These are phyloP conservation scores for Saprolegnia diclina DNA, from an alignment of 352 stramenopile genomes.

Conservation along the genomic window DNA sequence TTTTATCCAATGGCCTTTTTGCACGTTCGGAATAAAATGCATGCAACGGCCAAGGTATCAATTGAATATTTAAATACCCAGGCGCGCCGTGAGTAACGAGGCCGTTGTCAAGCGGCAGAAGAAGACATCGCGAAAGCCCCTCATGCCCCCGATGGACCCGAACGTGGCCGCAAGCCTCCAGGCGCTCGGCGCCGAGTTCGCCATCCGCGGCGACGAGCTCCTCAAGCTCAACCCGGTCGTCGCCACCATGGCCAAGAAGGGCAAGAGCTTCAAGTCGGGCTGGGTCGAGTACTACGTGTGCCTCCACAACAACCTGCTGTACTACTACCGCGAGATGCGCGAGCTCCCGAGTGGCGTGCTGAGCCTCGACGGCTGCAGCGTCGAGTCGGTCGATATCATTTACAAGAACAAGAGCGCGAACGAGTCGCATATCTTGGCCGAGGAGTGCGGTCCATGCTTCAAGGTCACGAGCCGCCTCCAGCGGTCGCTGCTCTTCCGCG, in stretches of 20 bases:
- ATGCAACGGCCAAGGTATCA: background rate
- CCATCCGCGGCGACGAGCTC: slow-evolving; percentile 18
- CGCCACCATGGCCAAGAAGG: slow-evolving; percentile 31
- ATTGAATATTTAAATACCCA: background rate
- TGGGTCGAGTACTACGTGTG: slow-evolving; percentile 56
- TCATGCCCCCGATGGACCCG: background rate
- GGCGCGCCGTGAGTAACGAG: background rate
- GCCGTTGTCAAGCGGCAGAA: background rate
- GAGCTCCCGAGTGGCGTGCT: slow-evolving; percentile 49
- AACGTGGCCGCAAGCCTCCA: background rate
- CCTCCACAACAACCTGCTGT: slow-evolving; percentile 54
- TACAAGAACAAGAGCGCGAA: slow-evolving; percentile 38
- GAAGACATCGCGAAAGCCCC: background rate
- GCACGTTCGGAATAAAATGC: no score
- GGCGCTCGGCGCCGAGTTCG: slow-evolving; percentile 16
- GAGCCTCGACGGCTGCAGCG: slow-evolving; percentile 40
- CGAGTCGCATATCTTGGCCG: slow-evolving; percentile 29
- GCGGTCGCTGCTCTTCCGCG: slow-evolving; percentile 58
- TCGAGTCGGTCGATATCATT: slow-evolving; percentile 56
- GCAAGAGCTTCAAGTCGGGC: slow-evolving; percentile 55
- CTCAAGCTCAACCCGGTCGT: slow-evolving; percentile 15
- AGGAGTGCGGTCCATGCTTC: slow-evolving; percentile 67
- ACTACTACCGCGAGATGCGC: slow-evolving; percentile 51
- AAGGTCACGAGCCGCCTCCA: slow-evolving; percentile 54
- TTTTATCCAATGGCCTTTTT: no score